phyloP scores from a whole-genome alignment of 1,284 basidiomycete genomes.

The Ustilago esculenta region DNA sequence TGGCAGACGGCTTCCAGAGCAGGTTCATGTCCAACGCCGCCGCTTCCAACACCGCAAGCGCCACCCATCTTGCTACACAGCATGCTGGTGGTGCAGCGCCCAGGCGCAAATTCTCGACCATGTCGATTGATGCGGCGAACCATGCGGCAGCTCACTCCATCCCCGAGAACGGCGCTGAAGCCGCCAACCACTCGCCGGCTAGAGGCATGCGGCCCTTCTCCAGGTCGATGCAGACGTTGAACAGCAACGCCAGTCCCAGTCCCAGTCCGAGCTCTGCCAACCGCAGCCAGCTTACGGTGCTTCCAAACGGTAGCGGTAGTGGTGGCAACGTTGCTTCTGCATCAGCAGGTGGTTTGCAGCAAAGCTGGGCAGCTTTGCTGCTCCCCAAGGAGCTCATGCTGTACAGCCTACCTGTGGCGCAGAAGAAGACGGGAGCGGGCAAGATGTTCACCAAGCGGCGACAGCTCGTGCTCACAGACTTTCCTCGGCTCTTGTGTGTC shows the following conservation, averaged over 20 bases:
- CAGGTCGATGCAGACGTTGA: constrained; percentile 18
- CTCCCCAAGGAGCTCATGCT: constrained; percentile 58
- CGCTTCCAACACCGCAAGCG: neutral
- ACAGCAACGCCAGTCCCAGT: constrained; percentile 5
- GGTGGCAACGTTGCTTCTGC: neutral
- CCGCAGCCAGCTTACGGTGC: constrained; percentile 1
- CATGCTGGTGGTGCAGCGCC: constrained; percentile 8
- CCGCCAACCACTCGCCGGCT: neutral
- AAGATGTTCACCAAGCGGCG: constrained; percentile 68
- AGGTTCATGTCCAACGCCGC: constrained; percentile 11
- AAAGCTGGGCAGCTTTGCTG: constrained; percentile 55
- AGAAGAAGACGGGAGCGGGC: constrained; percentile 54
- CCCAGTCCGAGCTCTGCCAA: constrained; percentile 9
- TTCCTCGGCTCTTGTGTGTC: constrained; percentile 71
- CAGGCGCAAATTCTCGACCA: constrained; percentile 26
- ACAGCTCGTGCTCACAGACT: constrained; percentile 70
- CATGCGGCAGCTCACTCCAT: neutral
- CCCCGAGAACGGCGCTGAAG: constrained; percentile 4
- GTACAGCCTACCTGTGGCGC: constrained; percentile 57
- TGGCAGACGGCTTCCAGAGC: constrained; percentile 28
- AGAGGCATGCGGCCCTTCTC: constrained; percentile 16
- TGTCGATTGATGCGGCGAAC: constrained; percentile 26
- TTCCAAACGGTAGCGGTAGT: neutral
- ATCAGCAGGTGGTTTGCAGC: constrained; percentile 13
- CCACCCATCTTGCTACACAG: neutral